These are phyloP conservation scores for Hippophae gyantsensis DNA, from an alignment of 306 rosid genomes.

Conservation along the genomic window DNA sequence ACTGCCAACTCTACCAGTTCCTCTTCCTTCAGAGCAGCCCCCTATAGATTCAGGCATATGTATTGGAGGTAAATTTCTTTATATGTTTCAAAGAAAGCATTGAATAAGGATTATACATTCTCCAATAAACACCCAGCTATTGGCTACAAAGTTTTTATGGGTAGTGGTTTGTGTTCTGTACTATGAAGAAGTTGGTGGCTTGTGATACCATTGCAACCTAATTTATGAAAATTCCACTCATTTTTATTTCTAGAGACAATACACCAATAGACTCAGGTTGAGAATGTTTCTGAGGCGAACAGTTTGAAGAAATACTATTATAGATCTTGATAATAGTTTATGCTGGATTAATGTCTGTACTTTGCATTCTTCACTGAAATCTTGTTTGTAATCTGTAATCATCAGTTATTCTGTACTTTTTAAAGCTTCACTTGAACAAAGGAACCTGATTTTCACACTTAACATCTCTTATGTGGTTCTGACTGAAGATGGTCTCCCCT, in stretches of 20 bases:
- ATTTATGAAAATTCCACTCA: too few species aligned
- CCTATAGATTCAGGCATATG: conserved; percentile 35
- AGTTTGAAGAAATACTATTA: background rate
- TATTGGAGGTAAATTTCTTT: conserved; percentile 37
- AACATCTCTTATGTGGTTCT: conserved; percentile 15
- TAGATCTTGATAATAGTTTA: background rate
- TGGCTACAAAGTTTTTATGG: too few species aligned
- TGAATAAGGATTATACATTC: too few species aligned
- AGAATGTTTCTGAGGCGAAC: background rate
- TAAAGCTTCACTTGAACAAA: background rate
- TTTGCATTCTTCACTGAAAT: background rate
- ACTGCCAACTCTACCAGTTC: conserved; percentile 39
- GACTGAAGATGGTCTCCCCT: conserved; percentile 16
- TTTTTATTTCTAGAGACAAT: too few species aligned
- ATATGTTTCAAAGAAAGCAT: too few species aligned
- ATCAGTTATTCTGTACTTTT: background rate
- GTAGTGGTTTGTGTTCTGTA: too few species aligned
- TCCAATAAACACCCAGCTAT: too few species aligned
- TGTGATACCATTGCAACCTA: too few species aligned
- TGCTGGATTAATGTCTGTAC: background rate
- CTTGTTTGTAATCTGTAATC: background rate
- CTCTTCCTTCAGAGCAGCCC: conserved; percentile 41
- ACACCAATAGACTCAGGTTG: too few species aligned
- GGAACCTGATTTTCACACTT: background rate
- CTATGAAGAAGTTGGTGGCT: too few species aligned